Conservation (phyloP, 202 grass and related monocot species). For the Alloteropsis angusta region DNA sequence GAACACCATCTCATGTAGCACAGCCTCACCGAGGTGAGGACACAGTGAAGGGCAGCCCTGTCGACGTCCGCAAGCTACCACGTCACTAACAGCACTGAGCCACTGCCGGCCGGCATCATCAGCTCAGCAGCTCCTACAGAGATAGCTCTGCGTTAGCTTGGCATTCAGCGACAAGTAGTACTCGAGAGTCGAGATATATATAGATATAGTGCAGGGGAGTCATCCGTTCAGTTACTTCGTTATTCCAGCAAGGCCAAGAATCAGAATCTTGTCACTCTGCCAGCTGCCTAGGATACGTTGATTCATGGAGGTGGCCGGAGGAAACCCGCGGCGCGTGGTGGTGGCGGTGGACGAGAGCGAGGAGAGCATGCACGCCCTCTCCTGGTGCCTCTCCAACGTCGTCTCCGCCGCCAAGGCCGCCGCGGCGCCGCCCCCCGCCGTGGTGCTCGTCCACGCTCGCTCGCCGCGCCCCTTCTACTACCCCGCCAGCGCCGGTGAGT, state of each 20-base stretch:
- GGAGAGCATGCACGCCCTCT: constrained; percentile 42
- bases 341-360: constrained; percentile 43
- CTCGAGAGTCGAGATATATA: background rate
- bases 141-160: background rate
- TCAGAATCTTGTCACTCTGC: background rate
- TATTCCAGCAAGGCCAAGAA: background rate
- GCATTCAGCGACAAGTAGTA: background rate
- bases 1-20: background rate
- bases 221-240: background rate
- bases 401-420: background rate
- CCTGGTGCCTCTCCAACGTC: constrained; percentile 40
- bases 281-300: background rate
- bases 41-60: background rate
- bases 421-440: background rate
- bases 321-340: constrained; percentile 17
- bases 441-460: constrained; percentile 25
- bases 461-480: background rate
- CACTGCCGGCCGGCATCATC: background rate
- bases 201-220: background rate
- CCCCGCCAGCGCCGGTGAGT: constrained; percentile 1
- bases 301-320: background rate
- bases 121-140: background rate
- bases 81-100: background rate
- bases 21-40: background rate
- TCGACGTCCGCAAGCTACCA: background rate